Evolutionary conservation across 306 rosid species (phyloP).

Genomic region (Luffa aegyptiaca): DNA sequence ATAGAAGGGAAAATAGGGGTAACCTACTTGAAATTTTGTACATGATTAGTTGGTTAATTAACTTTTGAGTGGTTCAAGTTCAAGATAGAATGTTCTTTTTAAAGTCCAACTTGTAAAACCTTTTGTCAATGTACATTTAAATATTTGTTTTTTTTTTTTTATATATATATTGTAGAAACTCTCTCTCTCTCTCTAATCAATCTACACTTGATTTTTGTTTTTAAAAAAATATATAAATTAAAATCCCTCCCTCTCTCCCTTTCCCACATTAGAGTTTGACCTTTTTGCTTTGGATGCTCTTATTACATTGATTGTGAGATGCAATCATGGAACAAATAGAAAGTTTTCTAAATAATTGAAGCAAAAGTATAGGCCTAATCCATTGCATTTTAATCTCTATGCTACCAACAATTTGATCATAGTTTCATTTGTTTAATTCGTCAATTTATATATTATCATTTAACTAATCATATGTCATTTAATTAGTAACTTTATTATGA

Average conservation of each 20-base stretch:
- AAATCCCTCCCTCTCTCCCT: not conserved
- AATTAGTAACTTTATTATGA: too few species aligned
- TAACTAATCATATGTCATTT: too few species aligned
- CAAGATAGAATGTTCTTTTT: conserved; percentile 1
- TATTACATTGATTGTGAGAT: not conserved
- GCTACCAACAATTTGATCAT: not conserved
- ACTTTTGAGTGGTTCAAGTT: conserved; percentile 1
- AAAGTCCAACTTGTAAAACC: not conserved
- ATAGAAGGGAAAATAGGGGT: not conserved
- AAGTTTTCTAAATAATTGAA: not conserved
- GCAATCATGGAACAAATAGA: not conserved
- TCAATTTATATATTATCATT: too few species aligned
- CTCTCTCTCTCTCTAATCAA: not conserved
- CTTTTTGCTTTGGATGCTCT: not conserved
- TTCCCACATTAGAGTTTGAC: not conserved
- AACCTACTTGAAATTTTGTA: not conserved
- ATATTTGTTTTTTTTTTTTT: not conserved
- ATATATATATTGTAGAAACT: not conserved
- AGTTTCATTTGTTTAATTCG: too few species aligned
- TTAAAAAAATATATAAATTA: not conserved
- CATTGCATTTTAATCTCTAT: not conserved
- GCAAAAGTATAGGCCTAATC: not conserved
- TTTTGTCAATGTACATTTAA: not conserved
- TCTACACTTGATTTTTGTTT: not conserved
- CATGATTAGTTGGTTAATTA: not conserved